Evolutionary conservation across 208 protist species (phyloP).

Genomic region (Phytomonas sp.): DNA sequence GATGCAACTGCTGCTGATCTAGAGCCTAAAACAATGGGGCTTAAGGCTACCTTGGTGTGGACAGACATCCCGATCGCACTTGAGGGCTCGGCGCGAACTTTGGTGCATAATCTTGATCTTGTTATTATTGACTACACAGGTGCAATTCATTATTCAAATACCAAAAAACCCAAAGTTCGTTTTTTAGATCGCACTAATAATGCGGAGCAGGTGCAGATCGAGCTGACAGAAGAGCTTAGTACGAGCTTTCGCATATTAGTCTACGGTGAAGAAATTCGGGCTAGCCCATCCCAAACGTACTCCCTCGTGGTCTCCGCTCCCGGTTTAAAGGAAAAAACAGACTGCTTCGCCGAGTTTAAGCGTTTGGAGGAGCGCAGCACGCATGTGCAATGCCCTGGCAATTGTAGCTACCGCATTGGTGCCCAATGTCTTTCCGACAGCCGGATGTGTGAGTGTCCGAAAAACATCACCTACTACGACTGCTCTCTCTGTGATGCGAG

Average conservation of each 20-base stretch:
- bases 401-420: constrained; percentile 34
- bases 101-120: constrained; percentile 83
- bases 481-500: constrained; percentile 61
- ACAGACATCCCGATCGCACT: constrained; percentile 51
- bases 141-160: constrained; percentile 34
- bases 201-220: constrained; percentile 47
- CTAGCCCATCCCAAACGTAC: constrained; percentile 31
- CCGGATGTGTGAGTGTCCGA: constrained; percentile 39
- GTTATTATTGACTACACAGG: constrained; percentile 45
- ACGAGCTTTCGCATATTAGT: constrained; percentile 50
- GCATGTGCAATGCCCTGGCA: constrained; percentile 22
- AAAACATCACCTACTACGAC: constrained; percentile 38
- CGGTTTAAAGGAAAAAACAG: constrained; percentile 19
- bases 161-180: constrained; percentile 1
- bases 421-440: constrained; percentile 34
- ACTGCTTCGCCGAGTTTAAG: constrained; percentile 14
- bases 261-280: constrained; percentile 31
- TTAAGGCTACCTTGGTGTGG: constrained; percentile 78
- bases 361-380: constrained; percentile 4
- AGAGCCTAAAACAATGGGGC: constrained; percentile 3
- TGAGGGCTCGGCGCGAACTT: constrained; percentile 38
- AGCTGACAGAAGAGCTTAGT: constrained; percentile 8
- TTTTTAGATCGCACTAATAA: constrained; percentile 36
- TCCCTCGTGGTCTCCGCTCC: constrained; percentile 55
- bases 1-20: background rate